These are phyloP conservation scores for Xylaria cubensis DNA, from an alignment of 495 filamentous ascomycete genomes.

Conservation along the genomic window DNA sequence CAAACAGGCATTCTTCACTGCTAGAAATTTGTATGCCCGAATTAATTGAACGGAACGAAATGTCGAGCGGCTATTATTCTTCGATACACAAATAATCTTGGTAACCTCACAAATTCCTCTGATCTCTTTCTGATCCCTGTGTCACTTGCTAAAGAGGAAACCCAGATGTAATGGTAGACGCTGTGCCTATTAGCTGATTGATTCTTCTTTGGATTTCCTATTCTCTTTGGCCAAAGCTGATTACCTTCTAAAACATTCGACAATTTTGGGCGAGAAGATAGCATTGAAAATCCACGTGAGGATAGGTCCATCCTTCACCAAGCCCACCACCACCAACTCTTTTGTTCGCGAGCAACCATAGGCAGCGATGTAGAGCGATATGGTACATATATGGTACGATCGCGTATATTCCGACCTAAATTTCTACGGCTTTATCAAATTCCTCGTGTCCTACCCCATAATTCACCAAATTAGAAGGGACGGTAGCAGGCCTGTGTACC, in stretches of 20 bases:
- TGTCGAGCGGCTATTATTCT: background rate
- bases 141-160: background rate
- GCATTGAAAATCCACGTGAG: background rate
- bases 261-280: background rate
- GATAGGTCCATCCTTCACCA: background rate
- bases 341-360: background rate
- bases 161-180: background rate
- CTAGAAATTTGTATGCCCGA: background rate
- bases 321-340: background rate
- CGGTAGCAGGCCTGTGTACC: background rate
- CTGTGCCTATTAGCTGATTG: background rate
- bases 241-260: background rate
- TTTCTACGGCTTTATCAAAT: no score
- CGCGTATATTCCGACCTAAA: background rate
- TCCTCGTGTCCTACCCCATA: background rate
- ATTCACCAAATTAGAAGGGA: background rate
- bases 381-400: background rate
- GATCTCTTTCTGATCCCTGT: background rate
- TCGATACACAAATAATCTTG: background rate
- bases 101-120: background rate
- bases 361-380: background rate
- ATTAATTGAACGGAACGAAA: background rate
- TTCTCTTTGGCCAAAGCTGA: background rate
- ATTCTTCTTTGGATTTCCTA: background rate
- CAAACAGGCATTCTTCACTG: background rate